A percentile compares a stretch with the other conserved stretches of the same genome.
These are phyloP conservation scores for Helotiales sp. DNA, from an alignment of 2,329 filamentous ascomycete species.

Conservation along the genomic window DNA sequence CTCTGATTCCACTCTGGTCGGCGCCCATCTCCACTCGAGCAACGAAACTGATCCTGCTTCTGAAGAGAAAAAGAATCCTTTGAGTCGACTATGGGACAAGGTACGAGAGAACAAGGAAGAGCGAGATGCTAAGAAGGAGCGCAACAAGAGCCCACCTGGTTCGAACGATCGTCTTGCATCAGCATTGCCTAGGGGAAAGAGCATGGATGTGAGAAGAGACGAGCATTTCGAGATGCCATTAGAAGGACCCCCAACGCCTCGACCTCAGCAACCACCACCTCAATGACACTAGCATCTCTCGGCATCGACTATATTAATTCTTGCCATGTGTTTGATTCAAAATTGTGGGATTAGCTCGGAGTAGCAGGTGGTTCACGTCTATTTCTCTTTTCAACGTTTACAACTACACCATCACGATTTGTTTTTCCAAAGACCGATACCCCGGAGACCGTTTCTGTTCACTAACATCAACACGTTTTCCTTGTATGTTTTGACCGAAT, in stretches of 20 bases:
- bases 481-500: constrained; percentile 9
- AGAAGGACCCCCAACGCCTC: constrained; percentile 15
- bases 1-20: constrained; percentile 30
- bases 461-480: constrained; percentile 9
- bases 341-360: constrained; percentile 4
- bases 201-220: constrained; percentile 30
- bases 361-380: background rate
- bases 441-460: constrained; percentile 22
- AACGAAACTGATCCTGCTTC: constrained; percentile 29
- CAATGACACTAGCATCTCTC: constrained; percentile 2
- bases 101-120: constrained; percentile 52
- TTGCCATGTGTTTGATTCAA: constrained; percentile 9
- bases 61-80: constrained; percentile 54
- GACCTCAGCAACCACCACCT: constrained; percentile 11
- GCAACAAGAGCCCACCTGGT: constrained; percentile 33
- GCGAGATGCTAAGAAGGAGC: constrained; percentile 31
- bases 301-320: background rate
- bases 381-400: constrained; percentile 7
- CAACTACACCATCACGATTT: constrained; percentile 14
- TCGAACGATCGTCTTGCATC: constrained; percentile 27
- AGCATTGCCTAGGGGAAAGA: constrained; percentile 27
- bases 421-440: constrained; percentile 29
- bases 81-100: constrained; percentile 66
- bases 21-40: constrained; percentile 35
- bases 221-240: constrained; percentile 21